Evolutionary conservation across 768 basidiomycete species (phyloP).

Genomic region (Tubosaeta sp.): DNA sequence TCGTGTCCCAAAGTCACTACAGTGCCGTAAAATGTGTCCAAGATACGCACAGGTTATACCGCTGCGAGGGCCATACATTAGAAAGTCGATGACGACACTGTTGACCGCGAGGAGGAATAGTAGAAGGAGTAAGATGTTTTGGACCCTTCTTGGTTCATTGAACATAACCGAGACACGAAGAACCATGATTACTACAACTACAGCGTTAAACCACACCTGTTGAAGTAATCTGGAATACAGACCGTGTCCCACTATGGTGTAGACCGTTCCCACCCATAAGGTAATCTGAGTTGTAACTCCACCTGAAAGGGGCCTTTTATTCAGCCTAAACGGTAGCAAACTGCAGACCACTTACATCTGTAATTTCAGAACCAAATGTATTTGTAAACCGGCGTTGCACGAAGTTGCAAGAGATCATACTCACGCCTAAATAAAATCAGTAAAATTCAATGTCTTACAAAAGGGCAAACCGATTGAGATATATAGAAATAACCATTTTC

Average conservation of each 20-base stretch:
- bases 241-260: conserved; percentile 1
- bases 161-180: conserved; percentile 12
- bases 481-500: conserved; percentile 5
- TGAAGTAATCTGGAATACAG: not conserved
- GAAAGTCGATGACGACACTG: not conserved
- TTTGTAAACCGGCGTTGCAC: not conserved
- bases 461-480: not conserved
- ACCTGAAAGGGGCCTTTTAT: not conserved
- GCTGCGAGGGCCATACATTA: conserved; percentile 1
- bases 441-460: not conserved
- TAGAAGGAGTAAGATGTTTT: not conserved
- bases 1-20: not conserved
- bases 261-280: not conserved
- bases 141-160: not conserved
- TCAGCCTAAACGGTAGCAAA: not conserved
- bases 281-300: not conserved
- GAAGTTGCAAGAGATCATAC: not conserved
- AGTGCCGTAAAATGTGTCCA: not conserved
- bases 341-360: conserved; percentile 1
- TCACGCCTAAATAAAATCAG: conserved; percentile 7
- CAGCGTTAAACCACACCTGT: too few species aligned
- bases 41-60: not conserved
- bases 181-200: too few species aligned
- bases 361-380: not conserved
- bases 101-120: not conserved